Evolutionary conservation across 2,329 filamentous ascomycete species (phyloP).

Genomic region (Aspergillus novofumigatus): DNA sequence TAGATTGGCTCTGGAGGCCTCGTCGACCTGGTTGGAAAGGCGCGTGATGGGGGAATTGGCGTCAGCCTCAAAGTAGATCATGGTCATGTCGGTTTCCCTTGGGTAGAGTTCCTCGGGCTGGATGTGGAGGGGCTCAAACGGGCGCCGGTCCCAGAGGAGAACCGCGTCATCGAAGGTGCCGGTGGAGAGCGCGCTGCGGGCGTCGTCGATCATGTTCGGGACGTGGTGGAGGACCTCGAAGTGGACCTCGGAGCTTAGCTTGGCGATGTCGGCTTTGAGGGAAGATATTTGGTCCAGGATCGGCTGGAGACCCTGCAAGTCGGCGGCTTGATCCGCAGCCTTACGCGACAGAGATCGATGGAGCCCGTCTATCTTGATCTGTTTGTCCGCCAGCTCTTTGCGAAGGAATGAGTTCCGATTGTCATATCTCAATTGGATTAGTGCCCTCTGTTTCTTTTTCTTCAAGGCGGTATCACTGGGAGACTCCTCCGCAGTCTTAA

Average conservation of each 20-base stretch:
- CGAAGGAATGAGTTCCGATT: slow-evolving; percentile 18
- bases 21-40: slow-evolving; percentile 15
- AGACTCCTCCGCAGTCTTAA: slow-evolving; percentile 7
- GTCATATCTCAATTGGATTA: slow-evolving; percentile 22
- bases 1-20: slow-evolving; percentile 11
- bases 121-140: slow-evolving; percentile 64
- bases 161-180: slow-evolving; percentile 46
- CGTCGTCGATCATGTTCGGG: slow-evolving; percentile 49
- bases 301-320: slow-evolving; percentile 16
- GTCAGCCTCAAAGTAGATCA: slow-evolving; percentile 35
- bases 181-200: slow-evolving; percentile 36
- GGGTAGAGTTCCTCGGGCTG: slow-evolving; percentile 64
- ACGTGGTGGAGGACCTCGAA: slow-evolving; percentile 29
- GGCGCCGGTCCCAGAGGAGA: slow-evolving; percentile 66
- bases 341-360: slow-evolving; percentile 19
- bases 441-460: slow-evolving; percentile 12
- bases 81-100: slow-evolving; percentile 30
- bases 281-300: slow-evolving; percentile 19
- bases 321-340: slow-evolving; percentile 20
- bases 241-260: slow-evolving; percentile 20
- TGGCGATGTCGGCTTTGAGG: slow-evolving; percentile 5
- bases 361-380: slow-evolving; percentile 27
- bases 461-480: slow-evolving; percentile 17
- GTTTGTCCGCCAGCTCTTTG: slow-evolving; percentile 12
- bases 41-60: slow-evolving; percentile 19